Evolutionary conservation across 2,329 filamentous ascomycete species (phyloP), one percentile per base, ranked within the genome.

Genomic region (Fusarium verticillioides): DNA sequence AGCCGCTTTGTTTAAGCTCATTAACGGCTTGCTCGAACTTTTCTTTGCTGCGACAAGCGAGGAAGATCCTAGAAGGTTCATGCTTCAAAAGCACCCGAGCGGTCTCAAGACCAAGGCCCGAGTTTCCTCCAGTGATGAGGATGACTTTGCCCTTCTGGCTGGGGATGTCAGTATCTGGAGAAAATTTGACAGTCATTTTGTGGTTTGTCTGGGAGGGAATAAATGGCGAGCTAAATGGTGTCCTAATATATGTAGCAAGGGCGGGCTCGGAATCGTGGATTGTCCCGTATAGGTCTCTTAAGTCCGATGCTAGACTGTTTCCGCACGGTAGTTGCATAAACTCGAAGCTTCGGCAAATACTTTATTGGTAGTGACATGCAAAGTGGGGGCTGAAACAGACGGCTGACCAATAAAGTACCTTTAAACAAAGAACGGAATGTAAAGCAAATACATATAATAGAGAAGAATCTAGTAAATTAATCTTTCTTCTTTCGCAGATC

Each of bases 101-200:
- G 4, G 40, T 58, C 21, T 66, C 63, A 1, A 66, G 40, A 2
- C 63, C 63, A 0, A 66, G 10, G 1, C 63, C 63, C 0, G 63
- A 66, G 42, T 66, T 66, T 6, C 63, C 60, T n/a, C 63, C 63
- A 0, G 63, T 66, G 9, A 66, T 65, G 11, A 66, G 60, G 21
- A 66, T 58, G 2, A 65, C 32, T 11, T 42, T 66, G 18, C 36
- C 63, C 13, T 58, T n/a, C 21, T 49, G 60, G n/a, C 42, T 66
- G 5, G 60, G 49, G 2, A 66, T 65, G 8, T 58, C 60, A 5
- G 60, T 49, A 1, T 66, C 63, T 7, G 63, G 63, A 0, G 47
- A 47, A 7, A 65, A 66, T 13, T 49, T 49, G 4, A 23, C 5
- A 10, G 63, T 15, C 63, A 66, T 66, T 23, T 9, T 49, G 47